Evolutionary conservation across 106 monocot species (phyloP).

Genomic region (Alisma plantagoaquatica): DNA sequence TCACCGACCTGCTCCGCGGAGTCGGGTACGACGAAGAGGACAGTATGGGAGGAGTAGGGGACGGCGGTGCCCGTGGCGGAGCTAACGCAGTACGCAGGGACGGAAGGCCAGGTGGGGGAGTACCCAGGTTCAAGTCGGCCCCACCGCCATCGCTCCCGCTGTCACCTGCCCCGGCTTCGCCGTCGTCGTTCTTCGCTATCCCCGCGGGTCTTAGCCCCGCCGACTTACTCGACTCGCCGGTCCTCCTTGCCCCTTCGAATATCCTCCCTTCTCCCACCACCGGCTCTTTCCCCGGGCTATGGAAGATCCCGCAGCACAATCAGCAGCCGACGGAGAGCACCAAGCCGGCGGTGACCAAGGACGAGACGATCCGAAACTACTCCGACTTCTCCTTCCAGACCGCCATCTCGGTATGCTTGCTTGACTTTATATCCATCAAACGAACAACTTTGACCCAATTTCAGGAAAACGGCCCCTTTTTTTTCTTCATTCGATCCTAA

Average conservation of each 20-base stretch:
- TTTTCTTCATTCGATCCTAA: neutral
- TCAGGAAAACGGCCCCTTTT: too few relatives aligned
- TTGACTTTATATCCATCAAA: neutral
- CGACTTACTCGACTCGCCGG: slow-evolving; percentile 80
- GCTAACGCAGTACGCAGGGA: too few relatives aligned
- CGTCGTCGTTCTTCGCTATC: slow-evolving; percentile 69
- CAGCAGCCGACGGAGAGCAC: slow-evolving; percentile 2
- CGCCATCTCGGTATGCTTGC: neutral
- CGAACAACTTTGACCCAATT: too few relatives aligned
- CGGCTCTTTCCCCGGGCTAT: slow-evolving; percentile 9
- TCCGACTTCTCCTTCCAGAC: slow-evolving; percentile 22
- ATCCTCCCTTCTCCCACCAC: slow-evolving; percentile 30
- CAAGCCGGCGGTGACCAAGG: too few relatives aligned
- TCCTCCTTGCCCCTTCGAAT: slow-evolving; percentile 43
- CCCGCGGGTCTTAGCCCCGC: slow-evolving; percentile 66
- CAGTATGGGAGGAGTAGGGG: too few relatives aligned
- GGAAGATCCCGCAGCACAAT: neutral
- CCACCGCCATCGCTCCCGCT: slow-evolving; percentile 59
- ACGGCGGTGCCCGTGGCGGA: too few relatives aligned
- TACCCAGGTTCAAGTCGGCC: slow-evolving; percentile 68
- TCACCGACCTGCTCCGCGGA: slow-evolving; percentile 42
- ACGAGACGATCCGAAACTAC: too few relatives aligned
- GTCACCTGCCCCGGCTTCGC: slow-evolving; percentile 42
- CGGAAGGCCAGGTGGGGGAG: slow-evolving; percentile 3
- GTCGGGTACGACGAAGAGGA: slow-evolving; percentile 17